Evolutionary conservation across 345 rosid species (phyloP), one percentile per base, ranked within the genome.

Genomic region (Boechera retrofracta): DNA sequence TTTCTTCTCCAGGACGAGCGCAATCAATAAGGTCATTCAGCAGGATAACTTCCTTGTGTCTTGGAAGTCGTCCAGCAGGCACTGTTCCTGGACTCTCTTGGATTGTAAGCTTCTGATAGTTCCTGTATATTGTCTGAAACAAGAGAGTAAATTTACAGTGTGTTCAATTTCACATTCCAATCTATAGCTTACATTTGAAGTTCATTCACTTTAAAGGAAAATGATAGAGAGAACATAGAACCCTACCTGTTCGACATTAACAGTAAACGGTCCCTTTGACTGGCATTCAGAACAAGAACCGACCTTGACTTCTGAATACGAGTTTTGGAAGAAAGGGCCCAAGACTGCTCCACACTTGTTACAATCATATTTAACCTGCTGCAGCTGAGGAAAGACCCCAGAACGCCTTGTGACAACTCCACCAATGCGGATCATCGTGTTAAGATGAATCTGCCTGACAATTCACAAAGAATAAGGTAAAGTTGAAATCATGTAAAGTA

Each of bases 41-140:
- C 71, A 92, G 78, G 72, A 95, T 95, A 77, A 95, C 97, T 88
- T 95, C 98, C 84, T 95, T 95, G 89, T 88, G 88, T 89, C 99
- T 88, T 54, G 99, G 98, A 78, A 95, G 98, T 75, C 98, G 86
- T 52, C 99, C 99, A 29, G 99, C 99, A 71, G 98, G 99, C 51
- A 95, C 98, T 67, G 90, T 95, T 81, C 98, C 98, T 55, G 99
- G 99, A 81, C 98, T 92, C 86, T 95, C 99, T 82, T 92, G 98
- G 60, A 95, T 92, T 31, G 96, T 91, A 55, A 95, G 94, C 80
- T 95, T 95, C 86, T 95, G 99, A 80, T 92, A 95, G 73, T 95
- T 95, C 76, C 98, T 86, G 82, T 95, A 95, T 77, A 95, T 83
- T 16, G 99, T 95, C 99, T 95, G 89, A 73, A 85, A 57, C 74